Evolutionary conservation across 2,329 filamentous ascomycete genomes (phyloP).

Genomic region (Ophiostoma sp.): DNA sequence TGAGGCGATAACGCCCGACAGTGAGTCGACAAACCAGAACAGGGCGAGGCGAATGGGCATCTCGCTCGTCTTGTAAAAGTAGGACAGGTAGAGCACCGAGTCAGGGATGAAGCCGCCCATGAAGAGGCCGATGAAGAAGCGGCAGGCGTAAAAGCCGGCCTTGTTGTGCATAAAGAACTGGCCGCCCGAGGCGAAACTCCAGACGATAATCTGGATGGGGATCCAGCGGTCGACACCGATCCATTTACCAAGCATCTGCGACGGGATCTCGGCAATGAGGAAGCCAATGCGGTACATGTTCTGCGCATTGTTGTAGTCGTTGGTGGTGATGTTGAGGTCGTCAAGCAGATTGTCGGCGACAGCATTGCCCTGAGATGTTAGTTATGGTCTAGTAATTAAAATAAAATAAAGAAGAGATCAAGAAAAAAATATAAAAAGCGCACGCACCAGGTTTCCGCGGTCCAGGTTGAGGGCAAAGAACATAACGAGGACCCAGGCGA

Average conservation of each 20-base stretch:
- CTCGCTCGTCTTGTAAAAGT: constrained; percentile 35
- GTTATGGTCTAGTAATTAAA: not conserved
- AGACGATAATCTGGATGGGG: constrained; percentile 33
- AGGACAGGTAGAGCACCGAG: constrained; percentile 34
- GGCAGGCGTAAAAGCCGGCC: constrained; percentile 31
- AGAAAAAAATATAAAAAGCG: not conserved
- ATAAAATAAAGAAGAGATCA: not conserved
- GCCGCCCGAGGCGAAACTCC: constrained; percentile 32
- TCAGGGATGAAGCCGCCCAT: constrained; percentile 35
- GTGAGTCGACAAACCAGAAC: constrained; percentile 33
- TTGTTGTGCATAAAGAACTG: constrained; percentile 25
- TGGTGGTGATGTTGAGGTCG: constrained; percentile 33
- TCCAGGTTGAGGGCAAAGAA: constrained; percentile 37
- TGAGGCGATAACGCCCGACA: constrained; percentile 33
- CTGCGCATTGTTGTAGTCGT: constrained; percentile 49
- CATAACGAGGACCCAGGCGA: constrained; percentile 34
- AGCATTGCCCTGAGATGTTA: constrained; percentile 29
- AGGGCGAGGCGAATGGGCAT: constrained; percentile 34
- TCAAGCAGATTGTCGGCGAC: constrained; percentile 34
- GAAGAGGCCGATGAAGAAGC: constrained; percentile 30
- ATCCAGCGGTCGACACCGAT: constrained; percentile 35
- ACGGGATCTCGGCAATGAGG: constrained; percentile 53
- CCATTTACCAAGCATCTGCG: constrained; percentile 56
- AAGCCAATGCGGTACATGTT: constrained; percentile 51
- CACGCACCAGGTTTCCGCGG: constrained; percentile 33